These are phyloP conservation scores for Nicotiana noctiflora DNA, from an alignment of 257 asterid genomes.

Conservation along the genomic window DNA sequence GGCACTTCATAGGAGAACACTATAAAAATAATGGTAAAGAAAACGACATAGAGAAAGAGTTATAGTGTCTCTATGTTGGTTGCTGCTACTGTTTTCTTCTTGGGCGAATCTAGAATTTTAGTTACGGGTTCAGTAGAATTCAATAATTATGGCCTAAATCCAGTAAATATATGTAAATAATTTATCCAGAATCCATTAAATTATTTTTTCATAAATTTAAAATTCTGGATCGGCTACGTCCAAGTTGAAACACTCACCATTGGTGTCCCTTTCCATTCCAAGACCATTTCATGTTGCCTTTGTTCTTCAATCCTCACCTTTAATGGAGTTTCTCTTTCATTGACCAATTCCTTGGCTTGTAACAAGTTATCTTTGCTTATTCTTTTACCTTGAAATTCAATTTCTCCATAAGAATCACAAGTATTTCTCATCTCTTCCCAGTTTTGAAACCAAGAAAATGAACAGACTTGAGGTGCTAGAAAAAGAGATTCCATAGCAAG, in stretches of 20 bases:
- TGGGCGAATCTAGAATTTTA: too few relatives aligned
- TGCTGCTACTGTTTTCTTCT: constrained; percentile 1
- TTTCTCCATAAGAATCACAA: neutral
- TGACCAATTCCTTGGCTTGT: constrained; percentile 53
- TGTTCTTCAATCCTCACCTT: constrained; percentile 26
- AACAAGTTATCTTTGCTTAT: constrained; percentile 38
- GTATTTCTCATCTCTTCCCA: constrained; percentile 26
- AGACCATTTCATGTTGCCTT: constrained; percentile 41
- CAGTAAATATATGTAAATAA: too few relatives aligned
- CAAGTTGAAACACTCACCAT: constrained; percentile 62
- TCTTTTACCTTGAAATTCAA: constrained; percentile 23
- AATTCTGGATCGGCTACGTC: constrained; percentile 8
- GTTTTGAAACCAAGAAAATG: constrained; percentile 37
- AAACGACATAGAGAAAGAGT: neutral
- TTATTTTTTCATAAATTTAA: too few relatives aligned
- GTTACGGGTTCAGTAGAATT: too few relatives aligned
- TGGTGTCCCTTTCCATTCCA: constrained; percentile 54
- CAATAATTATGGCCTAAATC: too few relatives aligned
- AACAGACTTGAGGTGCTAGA: constrained; percentile 43
- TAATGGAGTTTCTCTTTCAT: constrained; percentile 31
- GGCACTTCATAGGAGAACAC: neutral
- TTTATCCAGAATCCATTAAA: too few relatives aligned
- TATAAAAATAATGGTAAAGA: neutral
- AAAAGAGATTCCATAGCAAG: constrained; percentile 52
- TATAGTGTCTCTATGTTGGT: neutral